These are phyloP conservation scores for Aspergillus hancockii DNA, from an alignment of 495 filamentous ascomycete genomes.

Conservation along the genomic window DNA sequence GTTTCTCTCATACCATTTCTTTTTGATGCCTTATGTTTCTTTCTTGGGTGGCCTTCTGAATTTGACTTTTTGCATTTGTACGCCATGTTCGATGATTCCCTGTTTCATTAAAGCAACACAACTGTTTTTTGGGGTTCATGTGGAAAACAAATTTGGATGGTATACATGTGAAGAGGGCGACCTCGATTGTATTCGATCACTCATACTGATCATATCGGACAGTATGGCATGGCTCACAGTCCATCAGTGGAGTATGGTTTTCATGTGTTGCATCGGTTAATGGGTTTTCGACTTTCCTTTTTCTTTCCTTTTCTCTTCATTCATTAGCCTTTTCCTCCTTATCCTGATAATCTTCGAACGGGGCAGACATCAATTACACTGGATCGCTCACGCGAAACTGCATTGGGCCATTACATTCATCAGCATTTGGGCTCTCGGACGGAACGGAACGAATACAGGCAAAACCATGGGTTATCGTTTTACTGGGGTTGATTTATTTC, in stretches of 20 bases:
- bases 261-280: background rate
- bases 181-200: constrained; percentile 20
- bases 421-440: constrained; percentile 6
- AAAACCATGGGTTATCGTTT: constrained; percentile 20
- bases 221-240: constrained; percentile 8
- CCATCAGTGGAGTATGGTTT: constrained; percentile 9
- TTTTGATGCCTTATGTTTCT: constrained; percentile 7
- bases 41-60: constrained; percentile 23
- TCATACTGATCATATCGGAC: constrained; percentile 2
- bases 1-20: background rate
- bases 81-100: constrained; percentile 17
- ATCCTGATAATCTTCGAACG: background rate
- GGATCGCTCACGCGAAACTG: constrained; percentile 37
- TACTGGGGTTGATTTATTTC: constrained; percentile 18
- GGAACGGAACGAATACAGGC: background rate
- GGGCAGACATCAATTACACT: constrained; percentile 19
- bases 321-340: constrained; percentile 20
- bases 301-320: constrained; percentile 5
- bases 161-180: constrained; percentile 28
- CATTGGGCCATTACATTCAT: constrained; percentile 7
- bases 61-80: constrained; percentile 21
- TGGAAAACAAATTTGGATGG: constrained; percentile 11
- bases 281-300: background rate
- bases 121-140: constrained; percentile 1
- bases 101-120: constrained; percentile 21